Evolutionary conservation across 768 basidiomycete species (phyloP).

Genomic region (Auricularia sp.): DNA sequence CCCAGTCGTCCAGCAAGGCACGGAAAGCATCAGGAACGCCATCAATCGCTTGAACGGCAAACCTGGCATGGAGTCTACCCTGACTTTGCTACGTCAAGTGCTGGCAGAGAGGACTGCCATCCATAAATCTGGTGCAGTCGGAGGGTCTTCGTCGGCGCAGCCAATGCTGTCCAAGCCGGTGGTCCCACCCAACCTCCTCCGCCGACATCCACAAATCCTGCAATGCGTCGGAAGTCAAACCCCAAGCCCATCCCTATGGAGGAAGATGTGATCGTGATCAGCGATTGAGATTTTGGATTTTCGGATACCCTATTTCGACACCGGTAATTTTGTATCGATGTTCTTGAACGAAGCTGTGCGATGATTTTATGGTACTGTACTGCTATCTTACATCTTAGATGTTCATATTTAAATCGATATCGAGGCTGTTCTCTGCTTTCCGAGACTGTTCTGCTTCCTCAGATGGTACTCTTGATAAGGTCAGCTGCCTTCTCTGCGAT

Average conservation of each 20-base stretch:
- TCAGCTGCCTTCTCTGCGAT: slow-evolving; percentile 15
- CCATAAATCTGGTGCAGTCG: not conserved
- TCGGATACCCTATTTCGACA: no score
- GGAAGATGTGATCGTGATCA: not conserved
- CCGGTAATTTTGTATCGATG: no score
- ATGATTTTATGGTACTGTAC: no score
- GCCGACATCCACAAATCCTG: not conserved
- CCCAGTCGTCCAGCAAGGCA: slow-evolving; percentile 41
- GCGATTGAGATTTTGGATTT: not conserved
- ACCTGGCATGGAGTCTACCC: slow-evolving; percentile 24
- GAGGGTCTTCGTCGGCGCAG: not conserved
- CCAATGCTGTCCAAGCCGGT: not conserved
- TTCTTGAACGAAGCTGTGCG: no score
- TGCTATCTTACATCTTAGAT: no score
- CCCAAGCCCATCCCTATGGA: not conserved
- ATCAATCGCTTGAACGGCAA: slow-evolving; percentile 35
- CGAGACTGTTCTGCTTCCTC: no score
- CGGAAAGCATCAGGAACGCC: slow-evolving; percentile 32
- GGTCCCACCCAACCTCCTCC: not conserved
- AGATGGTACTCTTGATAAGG: slow-evolving; percentile 7
- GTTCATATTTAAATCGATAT: no score
- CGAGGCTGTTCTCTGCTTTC: no score
- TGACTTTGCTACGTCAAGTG: slow-evolving; percentile 25
- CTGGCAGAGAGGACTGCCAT: not conserved
- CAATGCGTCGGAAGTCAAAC: not conserved